Percentiles rank a stretch among this genome's conserved stretches.
phyloP scores from a whole-genome alignment of 1,284 basidiomycete genomes.

The Malassezia cuniculi region DNA sequence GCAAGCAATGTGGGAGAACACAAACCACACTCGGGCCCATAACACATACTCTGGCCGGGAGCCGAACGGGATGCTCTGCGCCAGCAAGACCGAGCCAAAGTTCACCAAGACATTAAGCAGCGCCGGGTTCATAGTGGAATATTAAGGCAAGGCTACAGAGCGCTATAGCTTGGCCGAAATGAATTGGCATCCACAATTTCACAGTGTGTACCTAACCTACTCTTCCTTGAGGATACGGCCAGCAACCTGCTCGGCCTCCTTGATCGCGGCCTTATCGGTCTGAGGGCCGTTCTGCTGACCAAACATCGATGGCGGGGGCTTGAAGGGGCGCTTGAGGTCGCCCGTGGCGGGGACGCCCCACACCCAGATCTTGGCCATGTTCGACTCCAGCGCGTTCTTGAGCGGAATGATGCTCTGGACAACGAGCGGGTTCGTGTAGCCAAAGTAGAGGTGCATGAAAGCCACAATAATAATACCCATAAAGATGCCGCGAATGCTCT shows the following conservation, averaged over 20 bases:
- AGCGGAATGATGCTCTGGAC: constrained; percentile 43
- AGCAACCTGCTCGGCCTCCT: constrained; percentile 68
- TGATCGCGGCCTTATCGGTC: constrained; percentile 67
- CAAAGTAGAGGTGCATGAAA: constrained; percentile 44
- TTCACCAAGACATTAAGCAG: no score
- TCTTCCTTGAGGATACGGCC: constrained; percentile 63
- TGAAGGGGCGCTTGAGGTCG: constrained; percentile 83
- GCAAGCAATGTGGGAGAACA: no score
- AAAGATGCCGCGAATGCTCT: constrained; percentile 56
- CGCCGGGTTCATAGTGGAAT: no score
- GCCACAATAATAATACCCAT: constrained; percentile 46
- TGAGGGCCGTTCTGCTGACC: constrained; percentile 49
- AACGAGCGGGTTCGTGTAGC: constrained; percentile 44
- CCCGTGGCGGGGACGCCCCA: constrained; percentile 54
- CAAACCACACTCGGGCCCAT: no score
- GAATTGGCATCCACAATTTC: no score
- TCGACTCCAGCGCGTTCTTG: constrained; percentile 43
- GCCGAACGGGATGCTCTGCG: no score
- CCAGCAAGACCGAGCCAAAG: no score
- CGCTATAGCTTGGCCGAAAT: no score
- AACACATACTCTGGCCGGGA: no score
- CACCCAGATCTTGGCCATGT: constrained; percentile 44
- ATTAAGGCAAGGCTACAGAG: no score
- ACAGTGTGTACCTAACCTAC: no score
- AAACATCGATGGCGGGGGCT: constrained; percentile 59